phyloP scores from a whole-genome alignment of 2,329 filamentous ascomycete genomes.

The Cladophialophora immunda region DNA sequence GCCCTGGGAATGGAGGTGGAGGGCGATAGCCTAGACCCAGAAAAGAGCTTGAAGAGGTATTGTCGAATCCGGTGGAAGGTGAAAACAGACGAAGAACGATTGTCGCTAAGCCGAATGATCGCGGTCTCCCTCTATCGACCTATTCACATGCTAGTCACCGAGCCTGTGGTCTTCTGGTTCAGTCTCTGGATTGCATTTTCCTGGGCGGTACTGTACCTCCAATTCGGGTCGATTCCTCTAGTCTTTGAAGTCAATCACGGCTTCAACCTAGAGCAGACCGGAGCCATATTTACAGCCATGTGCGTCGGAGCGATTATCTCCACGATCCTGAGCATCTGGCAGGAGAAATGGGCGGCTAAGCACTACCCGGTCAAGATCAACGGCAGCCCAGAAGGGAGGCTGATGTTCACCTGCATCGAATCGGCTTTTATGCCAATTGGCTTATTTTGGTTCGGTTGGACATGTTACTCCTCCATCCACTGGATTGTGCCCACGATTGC shows the following conservation, averaged over 20 bases:
- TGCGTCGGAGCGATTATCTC: slow-evolving; percentile 71
- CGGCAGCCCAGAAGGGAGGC: slow-evolving; percentile 73
- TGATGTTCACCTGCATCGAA: slow-evolving; percentile 84
- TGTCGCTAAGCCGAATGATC: slow-evolving; percentile 37
- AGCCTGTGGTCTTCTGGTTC: slow-evolving; percentile 75
- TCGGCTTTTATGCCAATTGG: slow-evolving; percentile 80
- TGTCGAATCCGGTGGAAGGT: slow-evolving; percentile 40
- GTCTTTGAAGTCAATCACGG: slow-evolving; percentile 74
- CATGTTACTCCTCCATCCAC: slow-evolving; percentile 63
- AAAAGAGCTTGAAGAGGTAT: slow-evolving; percentile 49
- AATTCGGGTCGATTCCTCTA: slow-evolving; percentile 80
- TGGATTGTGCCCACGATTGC: slow-evolving; percentile 78
- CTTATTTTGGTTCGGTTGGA: slow-evolving; percentile 82
- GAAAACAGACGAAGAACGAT: slow-evolving; percentile 37
- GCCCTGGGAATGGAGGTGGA: slow-evolving; percentile 51
- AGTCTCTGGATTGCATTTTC: slow-evolving; percentile 88
- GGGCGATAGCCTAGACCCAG: slow-evolving; percentile 73
- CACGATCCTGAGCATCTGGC: slow-evolving; percentile 73
- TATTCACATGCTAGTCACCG: slow-evolving; percentile 64
- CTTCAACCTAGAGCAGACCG: slow-evolving; percentile 73
- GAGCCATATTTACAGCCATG: slow-evolving; percentile 78
- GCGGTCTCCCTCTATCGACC: slow-evolving; percentile 36
- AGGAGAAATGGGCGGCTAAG: slow-evolving; percentile 66
- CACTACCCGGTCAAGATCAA: slow-evolving; percentile 46
- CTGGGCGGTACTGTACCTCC: slow-evolving; percentile 88